Percentiles rank a stretch among this genome's conserved stretches.
phyloP scores from a whole-genome alignment of 192 early-diverging fungal genomes.

The Jimgerdemannia lactiflua region DNA sequence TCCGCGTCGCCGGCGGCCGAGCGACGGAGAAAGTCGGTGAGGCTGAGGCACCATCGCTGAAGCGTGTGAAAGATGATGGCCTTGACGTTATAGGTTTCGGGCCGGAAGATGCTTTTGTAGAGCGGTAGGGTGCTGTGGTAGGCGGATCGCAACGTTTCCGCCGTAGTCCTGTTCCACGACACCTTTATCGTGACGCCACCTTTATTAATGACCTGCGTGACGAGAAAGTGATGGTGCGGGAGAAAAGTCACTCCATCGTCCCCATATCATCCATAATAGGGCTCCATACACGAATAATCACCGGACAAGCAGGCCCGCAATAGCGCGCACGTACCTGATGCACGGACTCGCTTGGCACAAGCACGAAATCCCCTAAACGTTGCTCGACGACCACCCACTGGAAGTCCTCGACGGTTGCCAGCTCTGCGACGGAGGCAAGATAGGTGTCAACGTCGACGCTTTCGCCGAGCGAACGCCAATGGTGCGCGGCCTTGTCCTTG shows the following conservation, averaged over 20 bases:
- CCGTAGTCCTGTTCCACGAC: constrained; percentile 24
- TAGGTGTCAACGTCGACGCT: constrained; percentile 9
- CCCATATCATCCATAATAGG: too few species aligned
- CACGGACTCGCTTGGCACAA: constrained; percentile 25
- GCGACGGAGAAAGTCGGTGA: neutral
- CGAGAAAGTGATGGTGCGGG: neutral
- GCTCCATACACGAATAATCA: too few species aligned
- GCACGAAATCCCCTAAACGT: constrained; percentile 27
- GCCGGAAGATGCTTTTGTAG: constrained; percentile 20
- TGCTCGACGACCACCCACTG: constrained; percentile 18
- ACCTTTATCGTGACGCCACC: constrained; percentile 19
- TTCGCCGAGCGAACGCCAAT: neutral
- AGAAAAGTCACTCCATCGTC: too few species aligned
- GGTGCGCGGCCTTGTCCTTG: constrained; percentile 1
- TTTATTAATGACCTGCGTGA: constrained; percentile 5
- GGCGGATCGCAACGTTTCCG: neutral
- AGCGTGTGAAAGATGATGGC: constrained; percentile 12
- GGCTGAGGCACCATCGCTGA: neutral
- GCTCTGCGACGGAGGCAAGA: neutral
- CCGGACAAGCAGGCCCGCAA: neutral
- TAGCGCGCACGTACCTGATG: constrained; percentile 19
- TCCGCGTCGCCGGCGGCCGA: neutral
- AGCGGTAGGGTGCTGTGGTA: constrained; percentile 13
- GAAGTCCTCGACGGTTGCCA: neutral
- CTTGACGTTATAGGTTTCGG: constrained; percentile 22